Evolutionary conservation across 2,329 filamentous ascomycete genomes (phyloP).

Genomic region (Seiridium unicorne): DNA sequence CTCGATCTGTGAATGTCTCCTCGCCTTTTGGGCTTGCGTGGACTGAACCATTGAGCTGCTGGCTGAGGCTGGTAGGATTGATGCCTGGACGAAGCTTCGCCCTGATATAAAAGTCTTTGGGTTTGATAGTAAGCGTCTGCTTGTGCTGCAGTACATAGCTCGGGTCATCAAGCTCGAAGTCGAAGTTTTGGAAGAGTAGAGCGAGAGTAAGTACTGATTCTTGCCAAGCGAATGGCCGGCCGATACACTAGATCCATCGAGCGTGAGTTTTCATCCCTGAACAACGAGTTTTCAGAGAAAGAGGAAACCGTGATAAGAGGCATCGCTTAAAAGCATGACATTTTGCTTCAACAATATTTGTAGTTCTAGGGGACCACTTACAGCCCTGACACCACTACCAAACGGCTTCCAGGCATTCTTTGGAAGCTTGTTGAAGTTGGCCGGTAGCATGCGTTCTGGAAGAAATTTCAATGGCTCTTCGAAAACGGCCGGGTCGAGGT

Average conservation of each 20-base stretch:
- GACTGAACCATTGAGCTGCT: slow-evolving; percentile 1
- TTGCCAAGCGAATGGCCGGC: slow-evolving; percentile 53
- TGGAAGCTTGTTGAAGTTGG: slow-evolving; percentile 31
- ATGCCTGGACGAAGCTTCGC: slow-evolving; percentile 44
- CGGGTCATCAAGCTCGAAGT: slow-evolving; percentile 62
- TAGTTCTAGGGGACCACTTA: neutral
- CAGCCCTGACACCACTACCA: slow-evolving; percentile 47
- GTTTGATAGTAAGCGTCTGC: slow-evolving; percentile 10
- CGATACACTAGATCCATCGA: slow-evolving; percentile 39
- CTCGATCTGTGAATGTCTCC: too few species aligned
- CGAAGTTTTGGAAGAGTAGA: slow-evolving; percentile 69
- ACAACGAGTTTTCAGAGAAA: too few species aligned
- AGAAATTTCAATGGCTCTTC: slow-evolving; percentile 58
- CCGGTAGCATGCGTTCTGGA: slow-evolving; percentile 62
- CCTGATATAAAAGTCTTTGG: slow-evolving; percentile 43
- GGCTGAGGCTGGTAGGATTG: slow-evolving; percentile 28
- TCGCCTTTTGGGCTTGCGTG: too few species aligned
- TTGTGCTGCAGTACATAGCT: slow-evolving; percentile 42
- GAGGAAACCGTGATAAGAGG: too few species aligned
- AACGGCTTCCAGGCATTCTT: slow-evolving; percentile 50
- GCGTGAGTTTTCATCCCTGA: too few species aligned
- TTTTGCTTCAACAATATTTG: too few species aligned
- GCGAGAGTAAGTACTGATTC: slow-evolving; percentile 47
- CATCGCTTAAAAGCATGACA: too few species aligned
- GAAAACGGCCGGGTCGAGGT: slow-evolving; percentile 55